Evolutionary conservation across 768 basidiomycete genomes (phyloP).

Genomic region (Lactarius trivialis): DNA sequence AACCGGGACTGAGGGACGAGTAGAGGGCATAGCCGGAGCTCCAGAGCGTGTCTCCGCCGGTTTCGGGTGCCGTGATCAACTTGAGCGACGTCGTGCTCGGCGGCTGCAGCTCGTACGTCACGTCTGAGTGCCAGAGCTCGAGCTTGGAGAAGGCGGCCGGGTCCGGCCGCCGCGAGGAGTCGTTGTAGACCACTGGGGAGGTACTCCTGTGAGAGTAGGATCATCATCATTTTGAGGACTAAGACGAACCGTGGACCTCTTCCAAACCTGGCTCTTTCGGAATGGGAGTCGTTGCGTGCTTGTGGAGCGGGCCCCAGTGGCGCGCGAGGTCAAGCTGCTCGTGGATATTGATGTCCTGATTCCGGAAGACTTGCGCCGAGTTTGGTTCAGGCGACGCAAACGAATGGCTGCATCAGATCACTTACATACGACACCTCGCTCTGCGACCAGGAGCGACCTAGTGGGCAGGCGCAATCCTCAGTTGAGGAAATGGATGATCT

Average conservation of each 20-base stretch:
- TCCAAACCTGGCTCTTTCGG: constrained; percentile 64
- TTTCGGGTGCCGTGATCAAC: constrained; percentile 59
- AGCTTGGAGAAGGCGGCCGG: constrained; percentile 59
- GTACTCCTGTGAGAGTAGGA: too few relatives aligned
- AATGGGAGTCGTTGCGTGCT: constrained; percentile 76
- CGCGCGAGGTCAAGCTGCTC: constrained; percentile 67
- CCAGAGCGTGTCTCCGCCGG: constrained; percentile 35
- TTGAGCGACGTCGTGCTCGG: constrained; percentile 75
- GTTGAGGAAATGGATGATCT: not conserved
- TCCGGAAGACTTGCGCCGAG: constrained; percentile 54
- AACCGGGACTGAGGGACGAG: constrained; percentile 50
- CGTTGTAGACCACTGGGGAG: constrained; percentile 60
- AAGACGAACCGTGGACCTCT: constrained; percentile 59
- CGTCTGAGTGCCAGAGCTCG: constrained; percentile 81
- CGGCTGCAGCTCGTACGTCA: constrained; percentile 77
- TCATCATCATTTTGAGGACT: too few relatives aligned
- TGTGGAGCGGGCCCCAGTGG: constrained; percentile 71
- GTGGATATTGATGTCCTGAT: constrained; percentile 63
- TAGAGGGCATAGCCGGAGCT: constrained; percentile 47
- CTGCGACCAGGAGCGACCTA: constrained; percentile 67
- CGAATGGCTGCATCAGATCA: not conserved
- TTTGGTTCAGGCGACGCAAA: not conserved
- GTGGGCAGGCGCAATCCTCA: not conserved
- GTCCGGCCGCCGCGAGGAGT: constrained; percentile 56
- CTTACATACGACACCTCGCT: constrained; percentile 72